These are phyloP conservation scores for Cronartium quercuum DNA, from an alignment of 1,284 basidiomycete genomes.

Conservation along the genomic window DNA sequence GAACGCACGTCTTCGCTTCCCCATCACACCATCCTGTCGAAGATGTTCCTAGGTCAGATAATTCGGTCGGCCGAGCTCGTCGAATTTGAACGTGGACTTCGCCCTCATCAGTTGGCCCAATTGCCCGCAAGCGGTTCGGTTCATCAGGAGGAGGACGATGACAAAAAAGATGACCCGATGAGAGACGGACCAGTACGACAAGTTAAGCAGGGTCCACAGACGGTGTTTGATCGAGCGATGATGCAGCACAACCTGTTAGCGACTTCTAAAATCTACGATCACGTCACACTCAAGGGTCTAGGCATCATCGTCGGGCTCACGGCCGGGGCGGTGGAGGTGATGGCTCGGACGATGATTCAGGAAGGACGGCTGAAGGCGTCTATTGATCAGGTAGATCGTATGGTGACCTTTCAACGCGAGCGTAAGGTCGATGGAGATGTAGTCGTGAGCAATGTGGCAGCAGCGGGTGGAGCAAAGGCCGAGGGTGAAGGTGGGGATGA, in stretches of 20 bases:
- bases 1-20: conserved; percentile 74
- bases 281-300: conserved; percentile 44
- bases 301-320: conserved; percentile 44
- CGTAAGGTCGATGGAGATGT: conserved; percentile 68
- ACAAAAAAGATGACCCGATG: conserved; percentile 53
- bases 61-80: conserved; percentile 79
- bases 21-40: conserved; percentile 81
- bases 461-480: conserved; percentile 4
- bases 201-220: conserved; percentile 75
- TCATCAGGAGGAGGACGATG: conserved; percentile 53
- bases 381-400: conserved; percentile 85
- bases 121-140: conserved; percentile 63
- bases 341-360: conserved; percentile 93
- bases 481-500: not conserved
- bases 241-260: conserved; percentile 97
- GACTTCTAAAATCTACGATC: conserved; percentile 62
- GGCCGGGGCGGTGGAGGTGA: conserved; percentile 73
- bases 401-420: conserved; percentile 72
- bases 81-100: conserved; percentile 78
- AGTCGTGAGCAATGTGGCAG: conserved; percentile 33
- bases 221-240: conserved; percentile 92
- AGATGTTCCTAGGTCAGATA: conserved; percentile 96
- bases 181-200: conserved; percentile 50
- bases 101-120: conserved; percentile 84
- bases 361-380: conserved; percentile 82